These are phyloP conservation scores for Dendryphion nanum DNA, from an alignment of 2,329 filamentous ascomycete genomes.

Conservation along the genomic window DNA sequence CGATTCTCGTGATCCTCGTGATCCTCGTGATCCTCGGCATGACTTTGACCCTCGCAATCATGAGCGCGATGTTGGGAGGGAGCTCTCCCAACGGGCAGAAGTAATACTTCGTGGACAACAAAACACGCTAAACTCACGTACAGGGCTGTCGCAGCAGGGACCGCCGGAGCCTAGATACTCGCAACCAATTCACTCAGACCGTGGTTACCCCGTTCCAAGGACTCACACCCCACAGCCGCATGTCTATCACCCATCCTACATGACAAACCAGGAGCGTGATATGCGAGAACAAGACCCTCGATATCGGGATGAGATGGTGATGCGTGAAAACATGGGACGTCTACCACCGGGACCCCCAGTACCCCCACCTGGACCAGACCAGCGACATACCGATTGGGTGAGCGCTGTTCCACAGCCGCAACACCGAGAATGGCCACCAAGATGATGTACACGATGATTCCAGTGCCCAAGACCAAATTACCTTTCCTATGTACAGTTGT, in stretches of 20 bases:
- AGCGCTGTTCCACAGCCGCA: constrained; percentile 4
- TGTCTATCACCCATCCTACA: constrained; percentile 24
- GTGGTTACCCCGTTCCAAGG: constrained; percentile 25
- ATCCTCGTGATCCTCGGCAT: constrained; percentile 15
- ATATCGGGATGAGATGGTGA: constrained; percentile 9
- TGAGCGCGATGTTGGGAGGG: constrained; percentile 33
- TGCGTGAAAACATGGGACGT: constrained; percentile 3
- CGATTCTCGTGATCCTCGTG: constrained; percentile 20
- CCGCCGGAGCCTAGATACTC: constrained; percentile 31
- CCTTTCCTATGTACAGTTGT: too few relatives aligned
- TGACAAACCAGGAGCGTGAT: constrained; percentile 15
- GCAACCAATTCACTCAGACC: constrained; percentile 22
- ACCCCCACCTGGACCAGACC: constrained; percentile 4
- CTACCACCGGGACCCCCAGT: neutral
- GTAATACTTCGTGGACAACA: constrained; percentile 25
- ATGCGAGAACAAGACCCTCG: constrained; percentile 14
- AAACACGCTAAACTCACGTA: constrained; percentile 16
- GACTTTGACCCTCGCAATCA: constrained; percentile 29
- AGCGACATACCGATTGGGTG: constrained; percentile 9
- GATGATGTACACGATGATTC: too few relatives aligned
- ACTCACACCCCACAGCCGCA: constrained; percentile 35
- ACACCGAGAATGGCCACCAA: too few relatives aligned
- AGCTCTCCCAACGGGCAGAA: constrained; percentile 30
- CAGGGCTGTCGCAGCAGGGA: constrained; percentile 13
- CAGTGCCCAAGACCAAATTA: too few relatives aligned